These are phyloP conservation scores for Candida multigemmis DNA, from an alignment of 805 yeast genomes.

Conservation along the genomic window DNA sequence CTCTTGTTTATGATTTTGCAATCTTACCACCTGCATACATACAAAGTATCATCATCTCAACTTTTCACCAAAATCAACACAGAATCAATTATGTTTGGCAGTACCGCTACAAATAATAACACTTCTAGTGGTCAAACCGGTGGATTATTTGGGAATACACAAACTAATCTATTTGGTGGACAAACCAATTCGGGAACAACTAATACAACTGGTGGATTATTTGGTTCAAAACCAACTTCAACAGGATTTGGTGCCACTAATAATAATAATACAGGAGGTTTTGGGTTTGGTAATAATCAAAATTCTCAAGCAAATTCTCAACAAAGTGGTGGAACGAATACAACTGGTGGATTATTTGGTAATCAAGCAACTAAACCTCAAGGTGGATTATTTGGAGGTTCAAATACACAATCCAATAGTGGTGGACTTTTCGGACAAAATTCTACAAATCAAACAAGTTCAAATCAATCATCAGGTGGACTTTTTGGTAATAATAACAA, in stretches of 20 bases:
- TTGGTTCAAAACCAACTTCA: constrained; percentile 8
- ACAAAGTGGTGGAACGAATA: constrained; percentile 6
- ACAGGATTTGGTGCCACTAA: constrained; percentile 2
- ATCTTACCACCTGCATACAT: not conserved
- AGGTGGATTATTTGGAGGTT: constrained; percentile 12
- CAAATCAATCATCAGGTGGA: constrained; percentile 7
- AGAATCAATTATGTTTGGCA: constrained; percentile 4
- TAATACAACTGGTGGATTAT: constrained; percentile 9
- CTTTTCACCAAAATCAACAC: constrained; percentile 1
- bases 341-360: constrained; percentile 7
- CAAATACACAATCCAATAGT: constrained; percentile 5
- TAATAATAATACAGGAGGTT: constrained; percentile 5
- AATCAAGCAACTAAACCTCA: constrained; percentile 2
- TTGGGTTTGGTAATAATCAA: constrained; percentile 9
- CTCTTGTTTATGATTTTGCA: constrained; percentile 1
- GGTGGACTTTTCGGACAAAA: constrained; percentile 17
- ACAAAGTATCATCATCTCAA: constrained; percentile 1
- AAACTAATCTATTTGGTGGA: not conserved
- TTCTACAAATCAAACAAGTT: constrained; percentile 4
- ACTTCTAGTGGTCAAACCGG: constrained; percentile 4
- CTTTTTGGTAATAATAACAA: constrained; percentile 10
- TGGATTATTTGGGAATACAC: constrained; percentile 9
- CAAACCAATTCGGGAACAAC: constrained; percentile 6
- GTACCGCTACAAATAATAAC: constrained; percentile 1
- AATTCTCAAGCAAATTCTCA: constrained; percentile 1